phyloP scores from a whole-genome alignment of 75 land plant species.

The Cupressus sempervirens region DNA sequence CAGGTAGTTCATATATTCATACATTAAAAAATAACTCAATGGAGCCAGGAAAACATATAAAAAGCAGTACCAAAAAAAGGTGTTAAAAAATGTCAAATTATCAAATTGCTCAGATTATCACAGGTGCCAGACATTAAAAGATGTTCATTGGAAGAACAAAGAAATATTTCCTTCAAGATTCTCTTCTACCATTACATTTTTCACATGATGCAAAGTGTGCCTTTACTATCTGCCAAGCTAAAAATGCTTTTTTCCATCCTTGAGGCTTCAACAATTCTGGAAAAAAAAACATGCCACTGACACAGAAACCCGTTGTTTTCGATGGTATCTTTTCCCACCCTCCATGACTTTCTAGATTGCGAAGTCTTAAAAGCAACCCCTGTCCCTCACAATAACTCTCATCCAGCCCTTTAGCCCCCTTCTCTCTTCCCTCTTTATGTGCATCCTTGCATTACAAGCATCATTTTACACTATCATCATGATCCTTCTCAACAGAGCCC shows the following conservation, averaged over 20 bases:
- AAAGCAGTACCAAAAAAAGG: not conserved
- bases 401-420: too few relatives aligned
- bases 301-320: not conserved
- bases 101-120: slow-evolving; percentile 6
- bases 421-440: not conserved
- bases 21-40: not conserved
- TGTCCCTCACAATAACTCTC: too few relatives aligned
- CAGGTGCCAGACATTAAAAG: not conserved
- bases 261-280: not conserved
- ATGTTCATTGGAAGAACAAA: not conserved
- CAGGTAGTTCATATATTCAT: too few relatives aligned
- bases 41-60: not conserved
- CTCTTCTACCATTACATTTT: not conserved
- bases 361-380: not conserved
- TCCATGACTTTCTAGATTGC: not conserved
- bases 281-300: not conserved
- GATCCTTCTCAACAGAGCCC: not conserved
- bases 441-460: not conserved
- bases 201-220: not conserved
- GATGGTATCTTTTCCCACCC: not conserved
- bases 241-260: not conserved
- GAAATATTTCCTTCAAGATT: not conserved
- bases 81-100: not conserved
- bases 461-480: not conserved
- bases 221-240: not conserved